Conservation (phyloP, 2,329 filamentous ascomycete species). For the Myriosclerotinia scirpicola region DNA sequence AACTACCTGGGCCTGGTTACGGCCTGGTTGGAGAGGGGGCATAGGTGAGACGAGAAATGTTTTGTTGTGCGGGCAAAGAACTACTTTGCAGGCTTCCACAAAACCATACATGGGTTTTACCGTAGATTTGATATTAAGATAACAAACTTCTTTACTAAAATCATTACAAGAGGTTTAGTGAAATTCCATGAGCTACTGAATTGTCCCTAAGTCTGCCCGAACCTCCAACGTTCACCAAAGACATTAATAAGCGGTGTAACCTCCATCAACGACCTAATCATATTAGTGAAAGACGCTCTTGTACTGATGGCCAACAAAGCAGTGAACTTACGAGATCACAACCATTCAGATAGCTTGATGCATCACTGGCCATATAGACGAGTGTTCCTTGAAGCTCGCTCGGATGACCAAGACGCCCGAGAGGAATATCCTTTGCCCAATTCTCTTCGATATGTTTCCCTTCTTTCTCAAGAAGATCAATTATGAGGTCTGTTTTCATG, state of each 20-base stretch:
- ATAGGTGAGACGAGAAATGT: constrained; percentile 4
- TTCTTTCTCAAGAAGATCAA: constrained; percentile 41
- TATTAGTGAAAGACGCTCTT: background rate
- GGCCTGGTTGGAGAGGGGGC: background rate
- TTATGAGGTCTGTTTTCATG: constrained; percentile 44
- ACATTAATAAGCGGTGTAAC: constrained; percentile 28
- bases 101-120: background rate
- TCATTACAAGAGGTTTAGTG: background rate
- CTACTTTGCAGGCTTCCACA: background rate
- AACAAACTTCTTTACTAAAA: background rate
- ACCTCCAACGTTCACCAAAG: constrained; percentile 27
- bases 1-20: background rate
- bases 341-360: constrained; percentile 33
- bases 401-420: constrained; percentile 43
- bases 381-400: constrained; percentile 43
- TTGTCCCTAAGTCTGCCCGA: constrained; percentile 14
- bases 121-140: background rate
- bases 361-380: constrained; percentile 37
- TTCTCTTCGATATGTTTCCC: constrained; percentile 42
- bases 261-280: constrained; percentile 32
- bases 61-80: constrained; percentile 2
- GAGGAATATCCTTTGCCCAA: constrained; percentile 43
- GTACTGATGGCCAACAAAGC: background rate
- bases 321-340: constrained; percentile 33
- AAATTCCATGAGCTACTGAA: background rate